Evolutionary conservation across 768 basidiomycete species (phyloP).

Genomic region (Podaxis pistillaris): DNA sequence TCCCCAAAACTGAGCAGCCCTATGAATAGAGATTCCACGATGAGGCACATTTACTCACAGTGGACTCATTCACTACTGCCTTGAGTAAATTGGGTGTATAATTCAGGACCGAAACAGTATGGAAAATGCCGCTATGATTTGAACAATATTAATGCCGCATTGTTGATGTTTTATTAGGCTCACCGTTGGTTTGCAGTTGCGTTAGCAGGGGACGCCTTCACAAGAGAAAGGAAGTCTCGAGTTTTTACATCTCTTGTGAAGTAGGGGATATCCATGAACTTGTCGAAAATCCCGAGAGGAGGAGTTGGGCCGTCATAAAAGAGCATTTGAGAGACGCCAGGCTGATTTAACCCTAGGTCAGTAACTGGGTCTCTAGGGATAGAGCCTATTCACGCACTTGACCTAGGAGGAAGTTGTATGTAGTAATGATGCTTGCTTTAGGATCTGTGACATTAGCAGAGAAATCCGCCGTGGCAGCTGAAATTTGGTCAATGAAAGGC

Average conservation of each 20-base stretch:
- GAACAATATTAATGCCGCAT: background rate
- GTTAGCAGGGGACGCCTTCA: slow-evolving; percentile 35
- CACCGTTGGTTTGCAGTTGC: slow-evolving; percentile 28
- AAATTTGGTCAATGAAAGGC: slow-evolving; percentile 23
- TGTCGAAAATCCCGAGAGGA: slow-evolving; percentile 50
- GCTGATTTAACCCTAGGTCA: background rate
- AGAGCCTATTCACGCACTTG: background rate
- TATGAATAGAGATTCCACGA: background rate
- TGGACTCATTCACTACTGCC: slow-evolving; percentile 43
- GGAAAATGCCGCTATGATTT: slow-evolving; percentile 28
- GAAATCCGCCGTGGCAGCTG: slow-evolving; percentile 40
- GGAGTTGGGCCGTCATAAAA: slow-evolving; percentile 60
- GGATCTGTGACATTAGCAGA: slow-evolving; percentile 43
- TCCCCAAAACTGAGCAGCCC: slow-evolving; percentile 43
- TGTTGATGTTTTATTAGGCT: background rate
- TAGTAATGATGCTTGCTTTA: slow-evolving; percentile 48
- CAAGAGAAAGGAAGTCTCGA: slow-evolving; percentile 39
- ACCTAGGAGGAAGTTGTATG: slow-evolving; percentile 36
- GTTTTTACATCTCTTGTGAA: slow-evolving; percentile 37
- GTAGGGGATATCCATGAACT: slow-evolving; percentile 42
- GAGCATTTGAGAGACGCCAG: slow-evolving; percentile 31
- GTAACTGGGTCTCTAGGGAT: background rate
- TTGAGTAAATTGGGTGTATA: slow-evolving; percentile 37
- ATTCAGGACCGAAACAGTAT: slow-evolving; percentile 39
- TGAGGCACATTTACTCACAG: slow-evolving; percentile 15